Evolutionary conservation across 164 flowering plant genomes (phyloP).

Genomic region (Vitis rotundifolia): DNA sequence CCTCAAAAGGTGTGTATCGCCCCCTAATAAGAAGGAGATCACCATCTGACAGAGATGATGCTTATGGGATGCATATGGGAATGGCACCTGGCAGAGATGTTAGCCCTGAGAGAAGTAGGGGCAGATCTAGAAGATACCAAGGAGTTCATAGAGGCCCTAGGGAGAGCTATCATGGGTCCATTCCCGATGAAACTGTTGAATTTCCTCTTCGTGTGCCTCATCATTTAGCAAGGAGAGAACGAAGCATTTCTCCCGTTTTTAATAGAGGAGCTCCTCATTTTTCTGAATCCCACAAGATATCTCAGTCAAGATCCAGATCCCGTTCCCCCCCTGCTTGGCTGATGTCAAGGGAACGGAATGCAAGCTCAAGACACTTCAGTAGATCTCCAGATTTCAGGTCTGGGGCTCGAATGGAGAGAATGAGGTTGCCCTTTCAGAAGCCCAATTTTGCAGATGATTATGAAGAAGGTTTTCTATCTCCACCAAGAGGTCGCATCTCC

Average conservation of each 20-base stretch:
- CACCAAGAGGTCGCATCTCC: constrained; percentile 21
- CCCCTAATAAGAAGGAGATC: constrained; percentile 18
- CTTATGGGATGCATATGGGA: constrained; percentile 12
- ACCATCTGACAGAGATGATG: constrained; percentile 15
- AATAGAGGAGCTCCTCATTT: constrained; percentile 19
- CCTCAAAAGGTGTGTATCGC: constrained; percentile 20
- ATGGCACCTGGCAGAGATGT: constrained; percentile 15
- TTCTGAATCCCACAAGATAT: constrained; percentile 18
- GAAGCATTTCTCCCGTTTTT: constrained; percentile 26
- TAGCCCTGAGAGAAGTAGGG: constrained; percentile 15
- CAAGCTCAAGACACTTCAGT: constrained; percentile 19
- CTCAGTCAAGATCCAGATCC: constrained; percentile 31
- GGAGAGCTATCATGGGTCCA: constrained; percentile 17
- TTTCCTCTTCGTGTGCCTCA: constrained; percentile 16
- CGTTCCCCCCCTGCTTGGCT: constrained; percentile 24
- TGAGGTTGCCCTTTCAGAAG: constrained; percentile 30
- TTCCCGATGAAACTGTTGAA: constrained; percentile 17
- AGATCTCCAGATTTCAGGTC: constrained; percentile 30
- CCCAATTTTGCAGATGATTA: constrained; percentile 22
- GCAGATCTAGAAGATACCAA: constrained; percentile 26
- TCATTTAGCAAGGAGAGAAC: constrained; percentile 25
- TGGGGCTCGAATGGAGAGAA: constrained; percentile 22
- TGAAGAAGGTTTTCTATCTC: constrained; percentile 22
- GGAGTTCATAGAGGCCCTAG: constrained; percentile 19
- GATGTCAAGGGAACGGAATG: constrained; percentile 17